Percentiles rank a stretch among this genome's conserved stretches.
Conservation (phyloP, 768 basidiomycete genomes). For the Boletus sp. region DNA sequence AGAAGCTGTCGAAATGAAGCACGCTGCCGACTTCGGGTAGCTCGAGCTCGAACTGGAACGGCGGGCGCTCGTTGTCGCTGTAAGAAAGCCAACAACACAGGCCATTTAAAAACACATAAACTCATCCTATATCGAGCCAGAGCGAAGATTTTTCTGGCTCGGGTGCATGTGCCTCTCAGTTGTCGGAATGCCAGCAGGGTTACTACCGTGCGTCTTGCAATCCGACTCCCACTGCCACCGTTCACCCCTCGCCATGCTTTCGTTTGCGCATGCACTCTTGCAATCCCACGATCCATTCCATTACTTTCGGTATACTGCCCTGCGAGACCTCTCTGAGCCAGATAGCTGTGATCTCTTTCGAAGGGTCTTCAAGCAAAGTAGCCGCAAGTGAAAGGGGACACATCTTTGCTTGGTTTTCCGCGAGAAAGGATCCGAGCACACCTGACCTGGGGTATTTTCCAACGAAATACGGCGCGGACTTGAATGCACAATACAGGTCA, state of each 20-base stretch:
- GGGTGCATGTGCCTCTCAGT: conserved; percentile 55
- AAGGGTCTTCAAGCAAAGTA: conserved; percentile 43
- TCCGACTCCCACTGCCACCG: conserved; percentile 64
- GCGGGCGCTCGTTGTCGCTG: conserved; percentile 50
- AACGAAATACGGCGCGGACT: conserved; percentile 71
- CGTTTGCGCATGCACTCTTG: conserved; percentile 66
- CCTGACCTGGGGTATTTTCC: conserved; percentile 71
- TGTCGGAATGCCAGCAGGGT: conserved; percentile 75
- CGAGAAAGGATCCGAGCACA: conserved; percentile 68
- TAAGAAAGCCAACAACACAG: conserved; percentile 70
- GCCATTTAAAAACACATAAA: conserved; percentile 45
- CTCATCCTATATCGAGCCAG: conserved; percentile 40
- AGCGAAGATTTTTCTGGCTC: conserved; percentile 58
- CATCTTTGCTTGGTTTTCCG: conserved; percentile 77
- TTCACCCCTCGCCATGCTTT: conserved; percentile 59
- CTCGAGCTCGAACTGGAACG: conserved; percentile 73
- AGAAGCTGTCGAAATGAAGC: conserved; percentile 79
- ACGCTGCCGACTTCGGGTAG: conserved; percentile 67
- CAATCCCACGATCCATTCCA: conserved; percentile 61
- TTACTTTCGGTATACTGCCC: conserved; percentile 53
- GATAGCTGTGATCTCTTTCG: conserved; percentile 43
- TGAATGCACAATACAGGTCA: background rate
- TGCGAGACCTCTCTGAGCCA: conserved; percentile 66
- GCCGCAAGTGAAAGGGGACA: conserved; percentile 81
- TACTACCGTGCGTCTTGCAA: conserved; percentile 82